Evolutionary conservation across 495 filamentous ascomycete species (phyloP), one percentile per base, ranked within the genome.

Genomic region (Hypomontagnella monticulosa): DNA sequence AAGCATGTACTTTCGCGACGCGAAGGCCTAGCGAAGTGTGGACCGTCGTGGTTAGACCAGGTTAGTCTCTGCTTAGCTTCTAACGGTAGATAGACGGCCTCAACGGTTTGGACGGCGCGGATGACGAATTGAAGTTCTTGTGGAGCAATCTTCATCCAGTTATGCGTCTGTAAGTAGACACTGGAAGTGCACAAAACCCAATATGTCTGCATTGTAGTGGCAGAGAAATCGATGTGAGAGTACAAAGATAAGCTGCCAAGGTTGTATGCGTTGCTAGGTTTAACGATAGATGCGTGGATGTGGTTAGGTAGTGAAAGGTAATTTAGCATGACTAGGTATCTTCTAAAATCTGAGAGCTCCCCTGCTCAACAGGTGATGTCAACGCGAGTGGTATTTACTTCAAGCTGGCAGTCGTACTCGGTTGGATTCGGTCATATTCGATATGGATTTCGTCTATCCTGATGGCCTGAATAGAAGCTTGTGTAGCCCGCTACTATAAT

Each of bases 11-110:
- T 52, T 68, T 68, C 42, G 47, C 42, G 42, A 68, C 36, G 30
- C 54, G 48, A 63, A 52, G 38, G 55, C 50, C 60, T 41, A 60
- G 66, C 37, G 32, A 61, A 43, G 42, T 68, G 60, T 61, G 66
- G 66, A 40, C 32, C 44, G 32, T 61, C 27, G 15, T 36, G 15
- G 18, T 61, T 60, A 54, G 49, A 50, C 52, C 41, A 48, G 47
- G 47, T 51, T 62, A 56, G 59, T 41, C n/a, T 51, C 33, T 50
- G 27, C 20, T 33, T 59, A 58, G 53, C 36, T 43, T 42, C 46
- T 43, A 20, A 54, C 34, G 32, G 47, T 38, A 60, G 41, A 38
- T 37, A 46, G 27, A 46, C 57, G 47, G 57, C 57, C 37, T 27
- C 23, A 27, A 27, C 23, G 23, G 23, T 27, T 27, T 14, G 18